Evolutionary conservation across 192 early-diverging fungal species (phyloP), one percentile per base, ranked within the genome.

Genomic region (Coemansia sp.): DNA sequence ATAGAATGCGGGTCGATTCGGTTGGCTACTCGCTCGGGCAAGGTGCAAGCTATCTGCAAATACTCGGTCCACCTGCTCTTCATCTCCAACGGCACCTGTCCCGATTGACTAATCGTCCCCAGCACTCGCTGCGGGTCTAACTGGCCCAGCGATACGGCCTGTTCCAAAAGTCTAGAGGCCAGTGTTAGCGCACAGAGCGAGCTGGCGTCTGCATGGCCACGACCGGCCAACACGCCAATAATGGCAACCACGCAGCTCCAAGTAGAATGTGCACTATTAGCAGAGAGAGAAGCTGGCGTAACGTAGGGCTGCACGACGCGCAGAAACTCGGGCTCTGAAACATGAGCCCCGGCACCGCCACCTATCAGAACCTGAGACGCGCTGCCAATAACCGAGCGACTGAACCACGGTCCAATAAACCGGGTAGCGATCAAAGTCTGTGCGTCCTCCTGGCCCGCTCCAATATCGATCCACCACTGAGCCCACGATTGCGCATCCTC

Each of bases 11-110:
- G 64, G 18, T 80, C 73, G 23, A 80, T 35, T 12, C 62, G 20
- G 47, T 75, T 75, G 1, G 72, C 72, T 11, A 80, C 47, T 25
- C 78, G 78, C 23, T 80, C 78, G 0, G 78, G 72, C 41, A 80
- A 37, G 2, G 69, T 59, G 35, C 69, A 70, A 11, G 52, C 39
- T 7, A 72, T 45, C 25, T 71, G 69, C 28, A 75, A 9, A 31
- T 71, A 75, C 23, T 70, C 72, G 20, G 62, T 34, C 78, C 78
- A 80, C 18, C 25, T 59, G 37, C 34, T 31, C 18, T 43, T 34
- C 2, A 26, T 10, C 10, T 39, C 57, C n/a, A 59, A 48, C 9
- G 39, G 16, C 2, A 52, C 18, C 23, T 35, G 23, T 2, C 26
- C 50, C 5, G 50, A 21, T 7, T 20, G 53, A 8, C 28, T 26